A percentile compares a stretch with the other conserved stretches of the same genome.
Evolutionary conservation across 345 rosid species (phyloP).

Genomic region (Dovyalis caffra): DNA sequence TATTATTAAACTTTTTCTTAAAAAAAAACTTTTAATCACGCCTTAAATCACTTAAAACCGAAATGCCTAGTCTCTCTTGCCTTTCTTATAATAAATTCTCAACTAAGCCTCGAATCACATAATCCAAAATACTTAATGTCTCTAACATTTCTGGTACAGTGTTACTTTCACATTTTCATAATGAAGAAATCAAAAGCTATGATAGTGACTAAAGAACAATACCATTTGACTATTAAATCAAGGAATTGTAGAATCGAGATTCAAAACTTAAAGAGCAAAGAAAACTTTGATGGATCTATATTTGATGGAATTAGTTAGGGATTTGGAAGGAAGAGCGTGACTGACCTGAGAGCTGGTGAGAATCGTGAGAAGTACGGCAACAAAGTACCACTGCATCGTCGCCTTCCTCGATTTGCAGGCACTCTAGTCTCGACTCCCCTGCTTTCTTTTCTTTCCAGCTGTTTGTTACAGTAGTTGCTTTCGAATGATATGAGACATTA

Average conservation of each 20-base stretch:
- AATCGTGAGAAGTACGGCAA: slow-evolving; percentile 53
- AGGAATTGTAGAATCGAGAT: no score
- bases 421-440: background rate
- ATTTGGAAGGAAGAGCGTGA: background rate
- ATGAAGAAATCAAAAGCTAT: background rate
- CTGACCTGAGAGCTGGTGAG: slow-evolving; percentile 64
- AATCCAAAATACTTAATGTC: background rate
- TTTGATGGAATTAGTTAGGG: background rate
- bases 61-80: background rate
- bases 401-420: background rate
- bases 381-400: slow-evolving; percentile 49
- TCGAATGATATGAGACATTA: background rate
- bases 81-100: no score
- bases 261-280: background rate
- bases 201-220: no score
- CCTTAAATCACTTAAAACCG: background rate
- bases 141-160: background rate
- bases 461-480: no score
- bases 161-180: background rate
- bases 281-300: background rate
- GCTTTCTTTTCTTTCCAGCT: background rate
- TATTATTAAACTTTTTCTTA: no score
- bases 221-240: no score
- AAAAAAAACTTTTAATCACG: no score
- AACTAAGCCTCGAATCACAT: background rate